phyloP scores from a whole-genome alignment of 2,329 filamentous ascomycete species.

The Aspergillus quadrilineatus region DNA sequence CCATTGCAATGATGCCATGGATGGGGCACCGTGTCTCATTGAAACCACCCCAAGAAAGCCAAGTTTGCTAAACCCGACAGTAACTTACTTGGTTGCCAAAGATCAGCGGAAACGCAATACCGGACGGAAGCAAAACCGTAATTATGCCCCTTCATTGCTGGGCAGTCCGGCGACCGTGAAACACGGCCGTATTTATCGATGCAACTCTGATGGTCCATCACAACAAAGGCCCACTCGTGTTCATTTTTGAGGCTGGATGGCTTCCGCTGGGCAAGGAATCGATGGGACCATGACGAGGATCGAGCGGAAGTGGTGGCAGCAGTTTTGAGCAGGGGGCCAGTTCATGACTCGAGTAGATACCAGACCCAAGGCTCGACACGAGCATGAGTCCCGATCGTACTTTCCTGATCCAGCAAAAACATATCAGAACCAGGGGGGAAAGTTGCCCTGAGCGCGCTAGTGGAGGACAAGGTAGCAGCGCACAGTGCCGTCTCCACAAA shows the following conservation, averaged over 20 bases:
- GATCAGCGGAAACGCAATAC: constrained; percentile 4
- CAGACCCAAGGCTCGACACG: too few species aligned
- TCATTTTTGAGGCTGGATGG: constrained; percentile 4
- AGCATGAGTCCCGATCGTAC: too few species aligned
- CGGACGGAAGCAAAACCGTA: constrained; percentile 6
- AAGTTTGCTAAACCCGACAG: constrained; percentile 4
- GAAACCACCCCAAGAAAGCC: constrained; percentile 6
- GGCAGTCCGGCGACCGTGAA: not conserved
- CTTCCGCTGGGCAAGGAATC: not conserved
- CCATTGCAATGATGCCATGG: not conserved
- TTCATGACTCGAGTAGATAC: not conserved
- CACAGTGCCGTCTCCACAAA: constrained; percentile 4
- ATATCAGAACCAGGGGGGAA: too few species aligned
- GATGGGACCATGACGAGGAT: not conserved
- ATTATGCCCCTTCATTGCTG: constrained; percentile 2
- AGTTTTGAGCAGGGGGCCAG: not conserved
- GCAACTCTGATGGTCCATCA: constrained; percentile 12
- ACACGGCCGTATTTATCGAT: constrained; percentile 12
- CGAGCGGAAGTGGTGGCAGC: not conserved
- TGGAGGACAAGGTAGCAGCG: not conserved
- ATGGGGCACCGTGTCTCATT: not conserved
- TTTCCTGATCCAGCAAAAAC: too few species aligned
- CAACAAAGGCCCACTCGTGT: not conserved
- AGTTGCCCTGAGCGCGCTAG: not conserved
- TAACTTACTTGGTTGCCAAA: constrained; percentile 3